Evolutionary conservation across 2,329 filamentous ascomycete genomes (phyloP).

Genomic region (Colletotrichum scovillei): DNA sequence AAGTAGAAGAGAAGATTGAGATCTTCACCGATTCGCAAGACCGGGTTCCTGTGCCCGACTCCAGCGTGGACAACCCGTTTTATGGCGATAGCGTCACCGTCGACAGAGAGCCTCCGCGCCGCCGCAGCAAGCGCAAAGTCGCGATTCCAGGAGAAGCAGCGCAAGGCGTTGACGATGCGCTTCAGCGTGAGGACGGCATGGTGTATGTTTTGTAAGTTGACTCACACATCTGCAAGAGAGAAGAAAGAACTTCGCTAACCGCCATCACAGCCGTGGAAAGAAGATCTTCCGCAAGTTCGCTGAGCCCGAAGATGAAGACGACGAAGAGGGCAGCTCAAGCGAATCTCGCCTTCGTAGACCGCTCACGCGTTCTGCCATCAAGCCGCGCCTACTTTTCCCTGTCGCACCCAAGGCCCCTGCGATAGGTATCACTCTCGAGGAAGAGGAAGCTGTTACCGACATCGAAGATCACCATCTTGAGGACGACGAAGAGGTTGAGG

Average conservation of each 20-base stretch:
- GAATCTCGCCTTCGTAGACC: slow-evolving; percentile 52
- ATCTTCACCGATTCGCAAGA: slow-evolving; percentile 87
- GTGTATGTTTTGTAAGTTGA: slow-evolving; percentile 80
- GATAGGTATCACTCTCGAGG: slow-evolving; percentile 51
- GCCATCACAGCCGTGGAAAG: slow-evolving; percentile 75
- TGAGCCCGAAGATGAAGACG: slow-evolving; percentile 50
- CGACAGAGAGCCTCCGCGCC: slow-evolving; percentile 56
- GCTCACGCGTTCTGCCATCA: slow-evolving; percentile 75
- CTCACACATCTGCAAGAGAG: too few relatives aligned
- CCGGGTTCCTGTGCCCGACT: slow-evolving; percentile 75
- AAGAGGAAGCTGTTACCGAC: slow-evolving; percentile 71
- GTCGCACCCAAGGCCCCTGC: slow-evolving; percentile 43
- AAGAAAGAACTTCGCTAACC: slow-evolving; percentile 20
- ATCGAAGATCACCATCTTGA: slow-evolving; percentile 62
- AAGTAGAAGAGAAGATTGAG: slow-evolving; percentile 69
- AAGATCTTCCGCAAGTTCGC: slow-evolving; percentile 79
- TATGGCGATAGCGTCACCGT: slow-evolving; percentile 57
- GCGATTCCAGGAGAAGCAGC: slow-evolving; percentile 67
- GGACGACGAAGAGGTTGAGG: slow-evolving; percentile 48
- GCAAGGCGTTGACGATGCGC: slow-evolving; percentile 71
- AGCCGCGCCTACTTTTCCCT: slow-evolving; percentile 79
- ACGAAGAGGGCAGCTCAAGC: slow-evolving; percentile 43
- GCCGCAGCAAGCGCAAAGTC: slow-evolving; percentile 66
- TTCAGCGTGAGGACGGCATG: slow-evolving; percentile 76
- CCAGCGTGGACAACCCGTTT: slow-evolving; percentile 79